phyloP scores from a whole-genome alignment of 2,329 filamentous ascomycete species.

The Colletotrichum theobromicola region DNA sequence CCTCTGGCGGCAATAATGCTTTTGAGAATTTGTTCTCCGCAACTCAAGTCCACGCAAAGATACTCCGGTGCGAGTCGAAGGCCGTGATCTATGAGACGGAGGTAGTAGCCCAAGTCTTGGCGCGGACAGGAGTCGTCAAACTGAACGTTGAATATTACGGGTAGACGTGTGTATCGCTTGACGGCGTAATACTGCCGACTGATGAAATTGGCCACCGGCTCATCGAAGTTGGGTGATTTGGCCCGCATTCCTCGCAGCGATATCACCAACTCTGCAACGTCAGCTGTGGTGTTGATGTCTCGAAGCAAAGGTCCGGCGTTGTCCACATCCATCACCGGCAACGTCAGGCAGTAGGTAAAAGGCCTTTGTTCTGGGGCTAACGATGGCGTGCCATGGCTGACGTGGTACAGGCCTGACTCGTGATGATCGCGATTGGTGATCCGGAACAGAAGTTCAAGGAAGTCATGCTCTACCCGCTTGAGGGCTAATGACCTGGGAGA shows the following conservation, averaged over 20 bases:
- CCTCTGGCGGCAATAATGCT: conserved; percentile 56
- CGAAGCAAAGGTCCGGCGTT: conserved; percentile 62
- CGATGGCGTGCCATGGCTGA: conserved; percentile 64
- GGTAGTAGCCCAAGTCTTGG: conserved; percentile 31
- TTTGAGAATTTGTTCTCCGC: conserved; percentile 55
- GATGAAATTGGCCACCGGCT: conserved; percentile 49
- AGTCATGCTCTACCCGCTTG: conserved; percentile 72
- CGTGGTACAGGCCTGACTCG: conserved; percentile 56
- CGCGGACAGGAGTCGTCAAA: neutral
- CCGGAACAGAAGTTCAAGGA: conserved; percentile 67
- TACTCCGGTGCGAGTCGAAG: conserved; percentile 68
- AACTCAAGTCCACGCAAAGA: conserved; percentile 63
- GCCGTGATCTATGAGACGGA: conserved; percentile 62
- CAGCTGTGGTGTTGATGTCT: conserved; percentile 67
- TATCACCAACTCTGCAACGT: conserved; percentile 68
- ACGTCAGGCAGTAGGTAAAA: conserved; percentile 71
- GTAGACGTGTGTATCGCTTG: conserved; percentile 52
- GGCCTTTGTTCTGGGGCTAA: conserved; percentile 63
- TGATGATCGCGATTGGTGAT: conserved; percentile 59
- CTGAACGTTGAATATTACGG: neutral
- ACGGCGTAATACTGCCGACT: conserved; percentile 63
- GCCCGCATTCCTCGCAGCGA: neutral
- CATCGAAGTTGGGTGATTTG: conserved; percentile 32
- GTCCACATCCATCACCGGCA: conserved; percentile 64
- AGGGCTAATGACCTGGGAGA: conserved; percentile 64